These are phyloP conservation scores for Russula olivacea DNA, from an alignment of 768 basidiomycete genomes.

Conservation along the genomic window DNA sequence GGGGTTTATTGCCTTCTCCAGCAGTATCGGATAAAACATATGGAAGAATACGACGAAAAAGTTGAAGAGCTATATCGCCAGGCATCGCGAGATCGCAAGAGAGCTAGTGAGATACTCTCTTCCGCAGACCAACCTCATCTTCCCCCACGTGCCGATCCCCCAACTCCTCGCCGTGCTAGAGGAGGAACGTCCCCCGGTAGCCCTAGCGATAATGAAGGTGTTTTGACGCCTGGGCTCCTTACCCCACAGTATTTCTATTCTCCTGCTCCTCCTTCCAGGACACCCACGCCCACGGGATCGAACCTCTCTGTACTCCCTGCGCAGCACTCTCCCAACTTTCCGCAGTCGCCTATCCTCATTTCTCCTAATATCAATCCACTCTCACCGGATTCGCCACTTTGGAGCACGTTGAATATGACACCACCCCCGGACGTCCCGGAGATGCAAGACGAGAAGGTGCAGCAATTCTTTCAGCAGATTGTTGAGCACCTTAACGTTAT, in stretches of 20 bases:
- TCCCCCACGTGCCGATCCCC: conserved; percentile 51
- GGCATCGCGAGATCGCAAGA: conserved; percentile 35
- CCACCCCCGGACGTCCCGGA: conserved; percentile 58
- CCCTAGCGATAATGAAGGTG: conserved; percentile 21
- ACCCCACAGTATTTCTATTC: conserved; percentile 23
- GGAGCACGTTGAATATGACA: conserved; percentile 31
- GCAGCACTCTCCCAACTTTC: conserved; percentile 25
- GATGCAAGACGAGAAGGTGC: conserved; percentile 68
- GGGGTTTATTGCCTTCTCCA: conserved; percentile 90
- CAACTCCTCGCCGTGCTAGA: conserved; percentile 55
- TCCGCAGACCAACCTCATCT: conserved; percentile 27
- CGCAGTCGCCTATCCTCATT: conserved; percentile 10
- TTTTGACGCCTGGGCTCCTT: conserved; percentile 19
- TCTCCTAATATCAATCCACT: conserved; percentile 28
- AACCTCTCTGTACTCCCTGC: conserved; percentile 29
- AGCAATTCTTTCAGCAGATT: conserved; percentile 81
- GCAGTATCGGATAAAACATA: conserved; percentile 68
- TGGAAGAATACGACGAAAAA: conserved; percentile 64
- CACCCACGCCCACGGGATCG: conserved; percentile 23
- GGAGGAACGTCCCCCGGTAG: conserved; percentile 19
- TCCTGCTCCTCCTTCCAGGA: conserved; percentile 2
- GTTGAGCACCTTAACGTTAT: conserved; percentile 73
- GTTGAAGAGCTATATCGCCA: conserved; percentile 31
- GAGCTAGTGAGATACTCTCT: conserved; percentile 30
- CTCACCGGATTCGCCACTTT: conserved; percentile 34